Conservation (phyloP, 2,329 filamentous ascomycete species). For the Monosporascus sp. region DNA sequence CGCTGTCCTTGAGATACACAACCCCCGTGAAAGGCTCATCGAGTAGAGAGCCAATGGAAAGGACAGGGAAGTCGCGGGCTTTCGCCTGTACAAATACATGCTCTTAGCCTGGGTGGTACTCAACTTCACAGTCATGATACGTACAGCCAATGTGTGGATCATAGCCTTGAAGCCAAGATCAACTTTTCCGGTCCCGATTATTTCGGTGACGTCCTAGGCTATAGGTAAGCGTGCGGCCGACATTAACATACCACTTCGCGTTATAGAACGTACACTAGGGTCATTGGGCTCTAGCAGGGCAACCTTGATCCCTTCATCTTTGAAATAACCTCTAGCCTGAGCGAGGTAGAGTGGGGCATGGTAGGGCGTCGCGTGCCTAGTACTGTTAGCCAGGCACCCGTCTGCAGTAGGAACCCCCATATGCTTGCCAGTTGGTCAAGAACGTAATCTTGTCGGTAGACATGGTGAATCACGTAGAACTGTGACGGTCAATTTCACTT, state of each 20-base stretch:
- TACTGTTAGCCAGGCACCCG: slow-evolving; percentile 12
- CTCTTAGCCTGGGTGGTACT: background rate
- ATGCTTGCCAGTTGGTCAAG: slow-evolving; percentile 71
- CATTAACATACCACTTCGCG: background rate
- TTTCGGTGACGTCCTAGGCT: slow-evolving; percentile 68
- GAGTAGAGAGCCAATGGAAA: slow-evolving; percentile 68
- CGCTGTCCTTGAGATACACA: slow-evolving; percentile 68
- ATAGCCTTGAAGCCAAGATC: slow-evolving; percentile 80
- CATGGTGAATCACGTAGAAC: slow-evolving; percentile 52
- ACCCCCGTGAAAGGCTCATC: slow-evolving; percentile 78
- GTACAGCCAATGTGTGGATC: slow-evolving; percentile 72
- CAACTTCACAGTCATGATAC: slow-evolving; percentile 11
- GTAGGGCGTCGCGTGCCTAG: slow-evolving; percentile 76
- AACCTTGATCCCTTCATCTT: slow-evolving; percentile 71
- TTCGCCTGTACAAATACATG: slow-evolving; percentile 50
- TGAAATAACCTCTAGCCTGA: slow-evolving; percentile 69
- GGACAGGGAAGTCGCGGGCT: slow-evolving; percentile 67
- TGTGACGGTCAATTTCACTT: slow-evolving; percentile 41
- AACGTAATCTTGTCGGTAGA: slow-evolving; percentile 82
- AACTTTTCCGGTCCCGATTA: slow-evolving; percentile 70
- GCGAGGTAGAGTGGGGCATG: slow-evolving; percentile 74
- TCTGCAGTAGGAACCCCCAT: slow-evolving; percentile 2
- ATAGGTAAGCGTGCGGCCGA: slow-evolving; percentile 7
- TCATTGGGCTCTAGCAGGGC: slow-evolving; percentile 74
- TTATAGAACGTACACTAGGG: slow-evolving; percentile 52